Conservation (phyloP, 371 early-diverging fungal genomes). For the Rhizomucor miehei region DNA sequence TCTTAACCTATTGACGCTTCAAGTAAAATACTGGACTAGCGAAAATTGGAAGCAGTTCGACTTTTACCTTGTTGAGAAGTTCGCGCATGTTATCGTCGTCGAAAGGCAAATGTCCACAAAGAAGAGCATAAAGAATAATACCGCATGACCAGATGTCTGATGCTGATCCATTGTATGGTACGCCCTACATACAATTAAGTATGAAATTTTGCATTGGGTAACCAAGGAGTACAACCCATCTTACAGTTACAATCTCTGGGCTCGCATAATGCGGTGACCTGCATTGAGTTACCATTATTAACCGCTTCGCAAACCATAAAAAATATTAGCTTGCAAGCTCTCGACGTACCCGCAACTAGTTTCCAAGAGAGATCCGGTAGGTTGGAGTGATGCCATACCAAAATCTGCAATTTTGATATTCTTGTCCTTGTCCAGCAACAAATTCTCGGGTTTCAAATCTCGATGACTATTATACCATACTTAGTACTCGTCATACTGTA, state of each 20-base stretch:
- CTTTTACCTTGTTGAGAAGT: conserved; percentile 69
- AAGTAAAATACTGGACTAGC: too few relatives aligned
- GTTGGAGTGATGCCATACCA: conserved; percentile 84
- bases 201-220: too few relatives aligned
- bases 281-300: too few relatives aligned
- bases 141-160: conserved; percentile 95
- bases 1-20: conserved; percentile 48
- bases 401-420: conserved; percentile 84
- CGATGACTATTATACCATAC: conserved; percentile 71
- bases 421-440: conserved; percentile 80
- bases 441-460: conserved; percentile 96
- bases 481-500: background rate
- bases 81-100: conserved; percentile 89
- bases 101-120: conserved; percentile 90
- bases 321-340: too few relatives aligned
- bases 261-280: conserved; percentile 89
- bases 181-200: conserved; percentile 39
- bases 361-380: conserved; percentile 64
- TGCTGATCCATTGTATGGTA: conserved; percentile 81
- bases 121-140: conserved; percentile 85
- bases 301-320: too few relatives aligned
- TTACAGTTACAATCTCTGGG: conserved; percentile 86
- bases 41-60: background rate
- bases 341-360: conserved; percentile 76
- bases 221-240: background rate